Percentiles rank a stretch among this genome's conserved stretches.
Conservation (phyloP, 371 early-diverging fungal species). For the Apophysomyces sp. region DNA sequence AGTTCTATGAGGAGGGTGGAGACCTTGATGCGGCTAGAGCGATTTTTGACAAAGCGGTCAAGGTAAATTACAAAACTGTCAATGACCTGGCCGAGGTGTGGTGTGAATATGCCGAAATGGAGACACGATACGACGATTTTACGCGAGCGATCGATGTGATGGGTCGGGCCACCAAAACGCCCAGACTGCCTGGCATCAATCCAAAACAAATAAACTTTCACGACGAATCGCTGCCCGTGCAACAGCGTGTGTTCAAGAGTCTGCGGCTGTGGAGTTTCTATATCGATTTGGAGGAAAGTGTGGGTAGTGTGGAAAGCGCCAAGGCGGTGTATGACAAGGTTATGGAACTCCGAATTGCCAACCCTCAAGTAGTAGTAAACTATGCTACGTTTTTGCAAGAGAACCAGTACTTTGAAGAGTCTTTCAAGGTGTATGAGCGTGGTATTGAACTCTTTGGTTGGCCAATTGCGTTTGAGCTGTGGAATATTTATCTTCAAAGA, state of each 20-base stretch:
- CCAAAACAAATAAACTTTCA: slow-evolving; percentile 55
- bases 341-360: slow-evolving; percentile 92
- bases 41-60: slow-evolving; percentile 85
- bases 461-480: slow-evolving; percentile 96
- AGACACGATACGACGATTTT: slow-evolving; percentile 73
- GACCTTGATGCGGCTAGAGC: slow-evolving; percentile 68
- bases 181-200: slow-evolving; percentile 36
- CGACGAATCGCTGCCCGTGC: slow-evolving; percentile 71
- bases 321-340: slow-evolving; percentile 90
- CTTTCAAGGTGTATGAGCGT: slow-evolving; percentile 93
- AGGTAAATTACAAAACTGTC: slow-evolving; percentile 76
- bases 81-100: slow-evolving; percentile 91
- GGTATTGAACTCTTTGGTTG: slow-evolving; percentile 95
- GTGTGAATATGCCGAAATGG: slow-evolving; percentile 92
- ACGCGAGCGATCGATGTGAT: slow-evolving; percentile 75
- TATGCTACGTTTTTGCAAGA: slow-evolving; percentile 92
- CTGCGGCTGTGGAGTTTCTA: slow-evolving; percentile 91
- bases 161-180: slow-evolving; percentile 74
- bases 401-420: slow-evolving; percentile 90
- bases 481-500: slow-evolving; percentile 92
- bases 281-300: slow-evolving; percentile 92
- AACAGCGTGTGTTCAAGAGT: slow-evolving; percentile 88
- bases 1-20: slow-evolving; percentile 70
- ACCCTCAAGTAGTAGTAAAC: slow-evolving; percentile 93
- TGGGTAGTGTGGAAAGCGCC: slow-evolving; percentile 85